Evolutionary conservation across 805 yeast species (phyloP).

Genomic region (Spathaspora gorwiae): DNA sequence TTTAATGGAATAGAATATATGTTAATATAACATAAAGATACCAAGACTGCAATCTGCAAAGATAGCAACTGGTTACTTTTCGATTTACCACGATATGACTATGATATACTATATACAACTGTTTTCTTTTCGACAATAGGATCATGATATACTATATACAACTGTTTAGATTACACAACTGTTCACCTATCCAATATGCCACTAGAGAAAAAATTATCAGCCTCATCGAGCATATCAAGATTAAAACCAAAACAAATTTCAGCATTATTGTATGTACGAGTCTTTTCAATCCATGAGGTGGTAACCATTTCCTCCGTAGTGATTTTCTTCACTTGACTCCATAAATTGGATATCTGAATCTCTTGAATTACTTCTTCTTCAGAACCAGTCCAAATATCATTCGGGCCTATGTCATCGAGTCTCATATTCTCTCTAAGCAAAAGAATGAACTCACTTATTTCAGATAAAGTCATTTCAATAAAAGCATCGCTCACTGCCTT

Average conservation of each 20-base stretch:
- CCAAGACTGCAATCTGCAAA: too few species aligned
- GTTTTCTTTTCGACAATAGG: too few species aligned
- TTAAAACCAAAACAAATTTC: not conserved
- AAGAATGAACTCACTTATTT: not conserved
- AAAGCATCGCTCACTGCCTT: slow-evolving; percentile 1
- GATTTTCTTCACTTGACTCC: slow-evolving; percentile 8
- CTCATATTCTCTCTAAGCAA: not conserved
- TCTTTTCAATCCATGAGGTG: slow-evolving; percentile 1
- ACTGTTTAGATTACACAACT: too few species aligned
- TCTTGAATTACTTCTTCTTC: slow-evolving; percentile 6
- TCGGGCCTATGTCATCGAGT: not conserved
- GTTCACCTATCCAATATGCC: too few species aligned
- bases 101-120: too few species aligned
- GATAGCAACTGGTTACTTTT: too few species aligned
- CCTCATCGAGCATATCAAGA: too few species aligned
- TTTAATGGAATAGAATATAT: too few species aligned
- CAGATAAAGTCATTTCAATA: slow-evolving; percentile 1
- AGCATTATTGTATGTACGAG: not conserved
- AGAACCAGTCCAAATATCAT: not conserved
- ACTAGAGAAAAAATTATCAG: too few species aligned
- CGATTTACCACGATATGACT: too few species aligned
- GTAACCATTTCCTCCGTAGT: slow-evolving; percentile 1
- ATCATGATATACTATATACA: too few species aligned
- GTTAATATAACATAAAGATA: too few species aligned
- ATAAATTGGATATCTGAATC: slow-evolving; percentile 10